Evolutionary conservation across 352 stramenopile species (phyloP).

Genomic region (Pythium rishiriense): DNA sequence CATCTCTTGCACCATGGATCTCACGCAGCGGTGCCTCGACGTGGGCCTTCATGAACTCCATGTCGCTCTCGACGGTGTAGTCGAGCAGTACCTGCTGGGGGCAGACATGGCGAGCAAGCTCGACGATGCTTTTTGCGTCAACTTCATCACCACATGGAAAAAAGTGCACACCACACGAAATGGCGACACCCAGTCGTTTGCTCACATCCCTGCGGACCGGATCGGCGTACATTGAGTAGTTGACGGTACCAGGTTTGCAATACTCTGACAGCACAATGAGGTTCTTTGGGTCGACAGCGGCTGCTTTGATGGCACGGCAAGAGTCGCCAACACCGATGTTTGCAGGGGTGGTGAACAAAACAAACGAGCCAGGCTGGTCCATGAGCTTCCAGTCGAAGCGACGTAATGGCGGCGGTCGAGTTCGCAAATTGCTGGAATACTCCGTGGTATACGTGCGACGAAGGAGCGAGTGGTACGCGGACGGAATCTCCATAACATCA

Average conservation of each 20-base stretch:
- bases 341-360: slow-evolving; percentile 79
- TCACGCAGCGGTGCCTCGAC: slow-evolving; percentile 24
- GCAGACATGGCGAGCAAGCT: slow-evolving; percentile 56
- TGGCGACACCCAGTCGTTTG: slow-evolving; percentile 66
- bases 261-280: slow-evolving; percentile 84
- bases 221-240: slow-evolving; percentile 82
- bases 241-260: slow-evolving; percentile 77
- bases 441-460: slow-evolving; percentile 57
- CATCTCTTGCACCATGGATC: no score
- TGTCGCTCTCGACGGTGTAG: slow-evolving; percentile 50
- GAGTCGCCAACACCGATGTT: slow-evolving; percentile 78
- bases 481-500: slow-evolving; percentile 55
- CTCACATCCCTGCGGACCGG: slow-evolving; percentile 65
- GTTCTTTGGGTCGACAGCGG: slow-evolving; percentile 74
- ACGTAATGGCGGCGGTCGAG: background rate
- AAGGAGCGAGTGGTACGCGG: slow-evolving; percentile 58
- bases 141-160: slow-evolving; percentile 85
- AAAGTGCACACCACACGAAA: slow-evolving; percentile 82
- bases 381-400: slow-evolving; percentile 75
- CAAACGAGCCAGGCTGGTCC: slow-evolving; percentile 63
- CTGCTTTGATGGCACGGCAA: slow-evolving; percentile 55
- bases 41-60: slow-evolving; percentile 68
- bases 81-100: slow-evolving; percentile 75
- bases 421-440: slow-evolving; percentile 21
- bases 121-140: slow-evolving; percentile 82